Percentiles rank a stretch among this genome's conserved stretches.
Evolutionary conservation across 1,139 yeast species (phyloP).

Genomic region (Meyerozyma carpophila): DNA sequence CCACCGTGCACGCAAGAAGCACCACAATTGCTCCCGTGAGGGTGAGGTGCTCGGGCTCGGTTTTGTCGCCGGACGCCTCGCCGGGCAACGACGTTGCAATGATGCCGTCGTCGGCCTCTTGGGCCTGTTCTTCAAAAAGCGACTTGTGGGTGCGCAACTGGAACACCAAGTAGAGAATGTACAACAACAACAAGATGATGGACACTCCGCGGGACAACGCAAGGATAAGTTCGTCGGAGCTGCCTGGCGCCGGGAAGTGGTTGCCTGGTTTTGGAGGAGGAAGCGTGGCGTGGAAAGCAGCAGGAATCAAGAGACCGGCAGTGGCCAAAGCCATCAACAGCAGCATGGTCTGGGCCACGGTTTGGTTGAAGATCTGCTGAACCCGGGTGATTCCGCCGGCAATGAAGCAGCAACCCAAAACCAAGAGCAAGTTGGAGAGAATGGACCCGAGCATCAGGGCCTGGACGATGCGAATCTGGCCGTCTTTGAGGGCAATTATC

Average conservation of each 20-base stretch:
- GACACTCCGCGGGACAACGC: constrained; percentile 84
- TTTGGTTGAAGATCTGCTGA: constrained; percentile 87
- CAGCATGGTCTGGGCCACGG: constrained; percentile 97
- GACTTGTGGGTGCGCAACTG: constrained; percentile 83
- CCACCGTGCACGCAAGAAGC: constrained; percentile 61
- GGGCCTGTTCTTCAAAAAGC: constrained; percentile 38
- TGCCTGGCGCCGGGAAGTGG: constrained; percentile 38
- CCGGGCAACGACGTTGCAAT: constrained; percentile 24
- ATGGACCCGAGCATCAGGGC: constrained; percentile 96
- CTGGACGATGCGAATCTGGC: constrained; percentile 90
- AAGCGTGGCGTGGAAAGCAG: constrained; percentile 87
- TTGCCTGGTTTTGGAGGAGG: constrained; percentile 34
- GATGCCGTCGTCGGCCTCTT: constrained; percentile 33
- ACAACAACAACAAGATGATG: constrained; percentile 69
- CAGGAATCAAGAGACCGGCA: constrained; percentile 85
- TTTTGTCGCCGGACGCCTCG: constrained; percentile 11
- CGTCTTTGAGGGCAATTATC: constrained; percentile 76
- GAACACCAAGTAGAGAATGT: constrained; percentile 73
- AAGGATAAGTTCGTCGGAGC: constrained; percentile 50
- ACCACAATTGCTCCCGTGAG: constrained; percentile 39
- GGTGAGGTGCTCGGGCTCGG: constrained; percentile 30
- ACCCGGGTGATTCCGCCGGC: constrained; percentile 87
- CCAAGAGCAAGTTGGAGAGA: constrained; percentile 78
- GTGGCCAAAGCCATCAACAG: constrained; percentile 88
- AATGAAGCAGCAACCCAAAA: constrained; percentile 90